A percentile compares a stretch with the other conserved stretches of the same genome.
Evolutionary conservation across 805 yeast genomes (phyloP).

Genomic region (Wilhelminamyces savonicus): DNA sequence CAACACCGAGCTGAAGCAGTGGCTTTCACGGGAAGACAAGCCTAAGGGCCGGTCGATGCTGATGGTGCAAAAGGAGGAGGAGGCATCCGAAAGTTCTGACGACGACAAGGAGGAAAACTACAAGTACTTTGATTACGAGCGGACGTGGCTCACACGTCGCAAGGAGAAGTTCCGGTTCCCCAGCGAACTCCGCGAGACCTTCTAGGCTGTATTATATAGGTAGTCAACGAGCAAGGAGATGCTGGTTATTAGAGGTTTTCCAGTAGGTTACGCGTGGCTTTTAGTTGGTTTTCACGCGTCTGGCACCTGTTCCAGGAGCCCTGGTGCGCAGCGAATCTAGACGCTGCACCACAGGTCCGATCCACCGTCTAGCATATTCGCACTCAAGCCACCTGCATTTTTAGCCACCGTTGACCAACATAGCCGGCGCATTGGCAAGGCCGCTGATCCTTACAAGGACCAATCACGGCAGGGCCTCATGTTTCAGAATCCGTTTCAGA

Average conservation of each 20-base stretch:
- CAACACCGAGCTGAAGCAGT: slow-evolving; percentile 65
- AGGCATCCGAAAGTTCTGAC: slow-evolving; percentile 19
- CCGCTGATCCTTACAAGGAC: too few species aligned
- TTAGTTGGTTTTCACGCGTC: background rate
- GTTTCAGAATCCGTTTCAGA: too few species aligned
- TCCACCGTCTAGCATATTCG: background rate
- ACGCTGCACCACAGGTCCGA: background rate
- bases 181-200: slow-evolving; percentile 24
- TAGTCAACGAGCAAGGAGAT: background rate
- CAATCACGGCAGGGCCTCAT: too few species aligned
- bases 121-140: slow-evolving; percentile 81
- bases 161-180: slow-evolving; percentile 33
- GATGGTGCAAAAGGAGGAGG: slow-evolving; percentile 11
- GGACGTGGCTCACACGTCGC: slow-evolving; percentile 44
- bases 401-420: too few species aligned
- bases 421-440: too few species aligned
- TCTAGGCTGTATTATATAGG: slow-evolving; percentile 2
- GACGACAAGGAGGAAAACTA: slow-evolving; percentile 42
- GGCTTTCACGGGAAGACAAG: slow-evolving; percentile 72
- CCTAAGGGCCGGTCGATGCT: slow-evolving; percentile 26
- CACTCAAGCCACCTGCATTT: background rate
- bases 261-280: background rate
- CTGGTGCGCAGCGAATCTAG: background rate
- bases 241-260: background rate
- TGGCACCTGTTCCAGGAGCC: background rate